Percentiles rank a stretch among this genome's conserved stretches.
Evolutionary conservation across 768 basidiomycete genomes (phyloP).

Genomic region (Paxillus ammoniavirescens): DNA sequence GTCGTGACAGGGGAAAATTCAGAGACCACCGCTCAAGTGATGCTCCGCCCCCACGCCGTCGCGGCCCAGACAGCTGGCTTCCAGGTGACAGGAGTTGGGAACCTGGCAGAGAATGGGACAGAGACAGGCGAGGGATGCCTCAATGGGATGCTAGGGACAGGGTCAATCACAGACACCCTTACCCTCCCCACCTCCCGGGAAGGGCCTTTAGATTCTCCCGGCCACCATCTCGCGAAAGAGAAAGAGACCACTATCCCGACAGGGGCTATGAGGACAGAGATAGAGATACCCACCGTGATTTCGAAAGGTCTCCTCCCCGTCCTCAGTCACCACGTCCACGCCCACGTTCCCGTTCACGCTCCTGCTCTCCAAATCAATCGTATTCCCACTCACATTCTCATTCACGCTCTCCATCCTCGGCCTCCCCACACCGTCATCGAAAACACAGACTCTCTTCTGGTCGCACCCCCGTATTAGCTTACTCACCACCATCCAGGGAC

Average conservation of each 20-base stretch:
- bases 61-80: slow-evolving; percentile 22
- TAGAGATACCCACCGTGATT: neutral
- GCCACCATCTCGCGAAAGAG: slow-evolving; percentile 13
- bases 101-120: slow-evolving; percentile 21
- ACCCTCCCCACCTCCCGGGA: slow-evolving; percentile 2
- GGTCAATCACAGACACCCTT: slow-evolving; percentile 17
- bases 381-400: too few species aligned
- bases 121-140: slow-evolving; percentile 24
- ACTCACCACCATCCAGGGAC: too few species aligned
- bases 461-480: too few species aligned
- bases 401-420: neutral
- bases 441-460: too few species aligned
- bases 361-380: too few species aligned
- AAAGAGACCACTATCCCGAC: slow-evolving; percentile 26
- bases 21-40: slow-evolving; percentile 18
- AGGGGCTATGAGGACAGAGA: slow-evolving; percentile 21
- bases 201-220: slow-evolving; percentile 18
- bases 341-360: slow-evolving; percentile 2
- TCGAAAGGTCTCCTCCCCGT: neutral
- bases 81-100: slow-evolving; percentile 27
- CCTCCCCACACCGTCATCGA: too few species aligned
- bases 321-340: slow-evolving; percentile 20
- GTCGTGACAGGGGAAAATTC: slow-evolving; percentile 28
- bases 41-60: slow-evolving; percentile 17
- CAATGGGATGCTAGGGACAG: slow-evolving; percentile 23